Evolutionary conservation across 306 rosid species (phyloP).

Genomic region (Rubus idaeus): DNA sequence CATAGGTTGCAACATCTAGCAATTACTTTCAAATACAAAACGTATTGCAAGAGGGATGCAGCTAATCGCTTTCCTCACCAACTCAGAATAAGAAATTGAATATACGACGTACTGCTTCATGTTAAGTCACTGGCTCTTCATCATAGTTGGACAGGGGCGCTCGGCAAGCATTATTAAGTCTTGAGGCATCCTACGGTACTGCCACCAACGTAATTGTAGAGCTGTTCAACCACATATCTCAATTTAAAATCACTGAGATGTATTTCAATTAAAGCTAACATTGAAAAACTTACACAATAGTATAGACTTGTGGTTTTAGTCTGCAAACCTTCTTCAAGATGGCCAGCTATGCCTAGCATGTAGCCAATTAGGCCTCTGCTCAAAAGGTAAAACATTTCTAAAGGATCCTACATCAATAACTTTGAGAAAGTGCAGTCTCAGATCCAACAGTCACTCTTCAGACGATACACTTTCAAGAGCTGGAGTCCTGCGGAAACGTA

Average conservation of each 20-base stretch:
- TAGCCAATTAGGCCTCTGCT: background rate
- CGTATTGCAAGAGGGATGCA: background rate
- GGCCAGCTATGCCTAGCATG: background rate
- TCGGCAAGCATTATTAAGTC: background rate
- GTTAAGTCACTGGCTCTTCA: background rate
- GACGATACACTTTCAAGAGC: constrained; percentile 45
- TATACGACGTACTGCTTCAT: background rate
- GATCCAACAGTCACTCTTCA: background rate
- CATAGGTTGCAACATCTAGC: background rate
- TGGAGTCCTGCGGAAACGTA: constrained; percentile 73
- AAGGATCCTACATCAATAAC: background rate
- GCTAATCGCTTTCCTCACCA: background rate
- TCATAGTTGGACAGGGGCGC: too few relatives aligned
- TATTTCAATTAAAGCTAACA: background rate
- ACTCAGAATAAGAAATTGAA: background rate
- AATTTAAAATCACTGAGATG: background rate
- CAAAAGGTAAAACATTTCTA: background rate
- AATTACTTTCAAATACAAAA: background rate
- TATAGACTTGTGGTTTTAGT: background rate
- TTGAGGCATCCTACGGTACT: background rate
- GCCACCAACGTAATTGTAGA: background rate
- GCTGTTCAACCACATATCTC: background rate
- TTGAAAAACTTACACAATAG: background rate
- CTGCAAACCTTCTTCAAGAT: background rate
- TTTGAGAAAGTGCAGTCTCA: background rate